Base-by-base conservation (phyloP, 192 early-diverging fungal species). In the Gamsiella multidivaricata region DNA sequence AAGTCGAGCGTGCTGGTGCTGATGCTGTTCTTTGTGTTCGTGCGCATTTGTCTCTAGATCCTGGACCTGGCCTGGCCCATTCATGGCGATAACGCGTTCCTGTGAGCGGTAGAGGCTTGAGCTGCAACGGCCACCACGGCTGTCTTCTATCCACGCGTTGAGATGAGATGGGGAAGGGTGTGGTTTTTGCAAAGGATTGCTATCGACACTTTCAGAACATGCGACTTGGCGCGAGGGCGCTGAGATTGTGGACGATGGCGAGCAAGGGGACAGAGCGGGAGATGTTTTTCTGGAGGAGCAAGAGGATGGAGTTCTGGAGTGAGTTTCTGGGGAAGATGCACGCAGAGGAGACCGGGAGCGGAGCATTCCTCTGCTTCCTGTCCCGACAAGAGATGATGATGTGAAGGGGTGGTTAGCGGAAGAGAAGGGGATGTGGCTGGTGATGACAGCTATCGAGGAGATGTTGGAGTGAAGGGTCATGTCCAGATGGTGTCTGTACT, bases 1-100 rank as follows among this genome's bases (percentile, higher is more conserved):
- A 3, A 75, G 65, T 5, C 72, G 72, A 0, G 71, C 59, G 8
- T 70, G 25, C 37, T 41, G 47, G 1, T 54, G 58, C 22, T 60
- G 58, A 22, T 36, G 34, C n/a, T n/a, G n/a, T 8, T 61, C 37
- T 20, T 49, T 75, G 32, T 54, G 39, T 14, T 52, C 56, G 15
- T 33, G 55, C 29, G 7, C 25, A 17, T 29, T 17, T 18, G 49
- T 25, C n/a, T 66, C 46, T 47, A 34, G 11, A 41, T 60, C 42
- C 9, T 61, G 50, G 28, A 29, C 52, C 53, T 75, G 59, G 28
- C 50, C 42, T 42, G 69, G 53, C 10, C 43, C 59, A 49, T 54
- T 61, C 53, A 71, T 61, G 20, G 22, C 36, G 12, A 3, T 26
- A 29, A 23, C 9, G 20, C 12, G 56, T 20, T 42, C 37, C 25